phyloP scores from a whole-genome alignment of 345 rosid species.

The Lepidium aucheri region DNA sequence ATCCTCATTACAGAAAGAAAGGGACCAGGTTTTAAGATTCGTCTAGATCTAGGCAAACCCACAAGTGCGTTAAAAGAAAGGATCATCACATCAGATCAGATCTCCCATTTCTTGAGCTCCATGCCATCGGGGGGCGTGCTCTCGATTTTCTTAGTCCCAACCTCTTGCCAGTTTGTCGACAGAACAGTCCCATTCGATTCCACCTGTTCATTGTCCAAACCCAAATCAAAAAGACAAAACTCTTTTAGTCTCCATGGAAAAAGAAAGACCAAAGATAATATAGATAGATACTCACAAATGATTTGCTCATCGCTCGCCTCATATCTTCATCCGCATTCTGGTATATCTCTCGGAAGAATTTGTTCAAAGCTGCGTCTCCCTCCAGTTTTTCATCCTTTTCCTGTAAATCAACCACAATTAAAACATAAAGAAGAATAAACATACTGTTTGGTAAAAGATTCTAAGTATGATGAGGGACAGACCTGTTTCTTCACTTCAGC shows the following conservation, averaged over 20 bases:
- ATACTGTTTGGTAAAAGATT: neutral
- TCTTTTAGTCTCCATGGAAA: neutral
- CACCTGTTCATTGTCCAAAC: constrained; percentile 38
- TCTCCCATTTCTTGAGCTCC: constrained; percentile 91
- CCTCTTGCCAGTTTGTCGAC: constrained; percentile 97
- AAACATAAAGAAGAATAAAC: neutral
- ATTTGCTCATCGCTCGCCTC: constrained; percentile 89
- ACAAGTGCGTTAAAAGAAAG: neutral
- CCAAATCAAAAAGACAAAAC: neutral
- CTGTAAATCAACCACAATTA: constrained; percentile 31
- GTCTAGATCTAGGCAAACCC: neutral
- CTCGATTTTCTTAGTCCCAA: constrained; percentile 74
- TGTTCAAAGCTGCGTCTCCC: constrained; percentile 96
- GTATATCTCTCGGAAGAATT: constrained; percentile 79
- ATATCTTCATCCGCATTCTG: constrained; percentile 74
- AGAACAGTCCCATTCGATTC: constrained; percentile 93
- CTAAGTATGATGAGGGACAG: neutral
- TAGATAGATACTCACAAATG: constrained; percentile 59
- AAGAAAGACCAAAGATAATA: neutral
- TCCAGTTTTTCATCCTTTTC: constrained; percentile 95
- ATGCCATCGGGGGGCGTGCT: constrained; percentile 95
- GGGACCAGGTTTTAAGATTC: neutral
- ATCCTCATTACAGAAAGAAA: constrained; percentile 14
- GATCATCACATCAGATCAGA: neutral
- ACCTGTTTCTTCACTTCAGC: constrained; percentile 84